phyloP scores from a whole-genome alignment of 78 protist genomes.

The Speleostelium caveatum region DNA sequence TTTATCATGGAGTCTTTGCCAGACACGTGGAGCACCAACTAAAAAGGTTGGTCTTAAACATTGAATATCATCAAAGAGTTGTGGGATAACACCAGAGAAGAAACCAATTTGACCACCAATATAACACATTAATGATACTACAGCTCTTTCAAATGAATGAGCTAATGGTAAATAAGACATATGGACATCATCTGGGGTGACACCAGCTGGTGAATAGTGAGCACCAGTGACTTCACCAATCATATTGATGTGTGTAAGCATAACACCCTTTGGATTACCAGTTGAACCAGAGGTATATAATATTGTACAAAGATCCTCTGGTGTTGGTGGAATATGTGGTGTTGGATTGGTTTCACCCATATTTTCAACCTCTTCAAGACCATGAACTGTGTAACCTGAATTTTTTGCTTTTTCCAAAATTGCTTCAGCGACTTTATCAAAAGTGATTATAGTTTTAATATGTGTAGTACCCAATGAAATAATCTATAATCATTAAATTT shows the following conservation, averaged over 20 bases:
- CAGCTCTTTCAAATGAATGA: conserved; percentile 94
- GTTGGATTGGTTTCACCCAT: conserved; percentile 16
- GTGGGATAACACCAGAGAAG: conserved; percentile 82
- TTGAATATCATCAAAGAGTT: conserved; percentile 87
- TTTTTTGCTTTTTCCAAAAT: conserved; percentile 22
- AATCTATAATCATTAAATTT: neutral
- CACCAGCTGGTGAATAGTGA: conserved; percentile 59
- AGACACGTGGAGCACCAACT: conserved; percentile 95
- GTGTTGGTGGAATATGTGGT: conserved; percentile 31
- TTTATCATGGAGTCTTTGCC: conserved; percentile 90
- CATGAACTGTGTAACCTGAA: neutral
- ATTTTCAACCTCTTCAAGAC: conserved; percentile 27
- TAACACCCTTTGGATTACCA: conserved; percentile 94
- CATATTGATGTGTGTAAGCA: conserved; percentile 54
- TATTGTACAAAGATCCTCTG: conserved; percentile 81
- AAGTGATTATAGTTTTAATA: conserved; percentile 21
- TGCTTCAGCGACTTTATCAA: conserved; percentile 42
- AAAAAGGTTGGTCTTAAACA: conserved; percentile 94
- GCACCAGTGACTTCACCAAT: conserved; percentile 71
- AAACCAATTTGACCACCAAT: conserved; percentile 82
- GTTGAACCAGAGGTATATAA: conserved; percentile 98
- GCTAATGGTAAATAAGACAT: conserved; percentile 97
- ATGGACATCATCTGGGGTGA: conserved; percentile 63
- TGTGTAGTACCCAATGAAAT: neutral
- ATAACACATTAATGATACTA: conserved; percentile 60